These are phyloP conservation scores for Eutrema yunnanense DNA, from an alignment of 345 rosid species.

Conservation along the genomic window DNA sequence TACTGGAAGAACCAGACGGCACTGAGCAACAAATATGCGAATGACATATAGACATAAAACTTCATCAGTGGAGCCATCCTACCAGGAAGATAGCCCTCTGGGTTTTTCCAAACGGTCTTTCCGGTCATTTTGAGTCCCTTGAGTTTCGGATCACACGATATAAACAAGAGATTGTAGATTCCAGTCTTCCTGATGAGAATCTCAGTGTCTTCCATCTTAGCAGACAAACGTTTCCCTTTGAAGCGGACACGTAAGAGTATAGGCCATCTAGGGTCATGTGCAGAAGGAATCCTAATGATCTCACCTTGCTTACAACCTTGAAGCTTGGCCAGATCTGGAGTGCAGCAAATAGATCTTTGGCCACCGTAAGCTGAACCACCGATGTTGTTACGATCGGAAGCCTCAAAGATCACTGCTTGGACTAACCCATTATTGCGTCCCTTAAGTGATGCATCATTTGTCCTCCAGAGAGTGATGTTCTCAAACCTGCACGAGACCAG, in stretches of 20 bases:
- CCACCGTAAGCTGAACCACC: slow-evolving; percentile 99
- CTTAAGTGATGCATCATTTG: slow-evolving; percentile 23
- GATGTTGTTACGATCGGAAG: slow-evolving; percentile 82
- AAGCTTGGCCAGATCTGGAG: slow-evolving; percentile 90
- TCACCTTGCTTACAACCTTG: slow-evolving; percentile 96
- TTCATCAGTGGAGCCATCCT: slow-evolving; percentile 94
- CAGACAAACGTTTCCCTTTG: slow-evolving; percentile 36
- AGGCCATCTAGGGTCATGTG: slow-evolving; percentile 70
- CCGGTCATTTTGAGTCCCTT: slow-evolving; percentile 79
- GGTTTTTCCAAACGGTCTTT: slow-evolving; percentile 92
- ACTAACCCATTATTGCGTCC: slow-evolving; percentile 53
- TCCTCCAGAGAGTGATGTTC: slow-evolving; percentile 74
- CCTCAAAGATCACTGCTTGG: slow-evolving; percentile 89
- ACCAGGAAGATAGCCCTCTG: slow-evolving; percentile 87
- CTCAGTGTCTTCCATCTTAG: slow-evolving; percentile 40
- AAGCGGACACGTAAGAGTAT: slow-evolving; percentile 58
- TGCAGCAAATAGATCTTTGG: slow-evolving; percentile 94
- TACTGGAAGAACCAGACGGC: slow-evolving; percentile 78
- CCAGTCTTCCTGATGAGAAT: slow-evolving; percentile 63
- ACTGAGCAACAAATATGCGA: slow-evolving; percentile 64
- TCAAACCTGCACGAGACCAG: slow-evolving; percentile 48
- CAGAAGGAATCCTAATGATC: slow-evolving; percentile 80
- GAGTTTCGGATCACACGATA: slow-evolving; percentile 81
- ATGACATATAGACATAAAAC: slow-evolving; percentile 68
- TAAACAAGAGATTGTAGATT: slow-evolving; percentile 87